A percentile compares a stretch with the other conserved stretches of the same genome.
Evolutionary conservation across 352 stramenopile species (phyloP).

Genomic region (Pythium rishiriense): DNA sequence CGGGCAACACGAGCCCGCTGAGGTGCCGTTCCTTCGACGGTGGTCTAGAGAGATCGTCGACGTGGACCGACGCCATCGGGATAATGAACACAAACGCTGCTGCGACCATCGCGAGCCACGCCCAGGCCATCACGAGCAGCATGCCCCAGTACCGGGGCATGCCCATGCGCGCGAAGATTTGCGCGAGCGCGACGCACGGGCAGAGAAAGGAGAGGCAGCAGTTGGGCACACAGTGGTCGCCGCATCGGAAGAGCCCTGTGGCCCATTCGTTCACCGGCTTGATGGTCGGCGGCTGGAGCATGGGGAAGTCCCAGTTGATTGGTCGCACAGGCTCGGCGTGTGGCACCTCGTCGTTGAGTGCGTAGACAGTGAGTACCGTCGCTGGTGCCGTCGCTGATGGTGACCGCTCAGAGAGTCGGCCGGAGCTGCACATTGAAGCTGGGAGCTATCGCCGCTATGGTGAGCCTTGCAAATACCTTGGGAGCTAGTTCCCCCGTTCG

Average conservation of each 20-base stretch:
- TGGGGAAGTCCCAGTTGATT: constrained; percentile 7
- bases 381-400: neutral
- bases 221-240: constrained; percentile 32
- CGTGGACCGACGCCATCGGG: too few relatives aligned
- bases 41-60: neutral
- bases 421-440: neutral
- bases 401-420: neutral
- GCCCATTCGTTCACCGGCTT: constrained; percentile 11
- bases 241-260: constrained; percentile 30
- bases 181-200: constrained; percentile 35
- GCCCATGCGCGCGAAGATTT: constrained; percentile 30
- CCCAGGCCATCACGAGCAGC: neutral
- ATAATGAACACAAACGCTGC: neutral
- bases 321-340: neutral
- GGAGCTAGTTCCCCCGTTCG: too few relatives aligned
- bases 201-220: constrained; percentile 27
- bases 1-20: neutral
- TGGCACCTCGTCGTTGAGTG: neutral
- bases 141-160: constrained; percentile 16
- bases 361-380: neutral
- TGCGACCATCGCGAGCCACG: constrained; percentile 1
- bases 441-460: too few relatives aligned
- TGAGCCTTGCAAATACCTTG: too few relatives aligned
- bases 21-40: neutral
- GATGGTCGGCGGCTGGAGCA: neutral